Percentiles rank a stretch among this genome's conserved stretches.
phyloP scores from a whole-genome alignment of 139 green algal species.

The Desmodesmus armatus region DNA sequence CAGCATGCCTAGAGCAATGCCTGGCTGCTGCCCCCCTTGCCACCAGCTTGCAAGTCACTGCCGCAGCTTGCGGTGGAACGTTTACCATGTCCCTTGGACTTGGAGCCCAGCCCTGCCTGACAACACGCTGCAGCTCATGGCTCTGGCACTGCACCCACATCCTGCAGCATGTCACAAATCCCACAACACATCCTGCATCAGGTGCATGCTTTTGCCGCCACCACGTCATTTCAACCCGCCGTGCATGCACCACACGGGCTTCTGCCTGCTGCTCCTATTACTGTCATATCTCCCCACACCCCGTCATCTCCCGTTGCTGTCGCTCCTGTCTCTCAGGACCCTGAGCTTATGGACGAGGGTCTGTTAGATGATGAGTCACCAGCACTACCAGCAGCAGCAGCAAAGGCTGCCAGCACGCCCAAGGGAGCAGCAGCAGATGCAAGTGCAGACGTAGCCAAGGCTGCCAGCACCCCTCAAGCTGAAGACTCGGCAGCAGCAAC shows the following conservation, averaged over 20 bases:
- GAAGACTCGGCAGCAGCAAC: too few species aligned
- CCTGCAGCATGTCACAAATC: not conserved
- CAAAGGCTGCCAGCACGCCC: not conserved
- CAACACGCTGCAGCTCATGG: not conserved
- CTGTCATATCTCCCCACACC: too few species aligned
- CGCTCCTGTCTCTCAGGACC: too few species aligned
- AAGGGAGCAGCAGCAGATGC: not conserved
- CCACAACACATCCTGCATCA: not conserved
- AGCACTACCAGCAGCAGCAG: constrained; percentile 3
- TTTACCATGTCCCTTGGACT: not conserved
- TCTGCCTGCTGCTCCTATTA: too few species aligned
- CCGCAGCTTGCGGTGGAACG: too few species aligned
- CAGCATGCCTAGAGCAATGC: not conserved
- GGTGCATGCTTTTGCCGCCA: not conserved
- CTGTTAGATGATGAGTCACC: not conserved
- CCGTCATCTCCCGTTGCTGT: too few species aligned
- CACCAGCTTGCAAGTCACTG: not conserved
- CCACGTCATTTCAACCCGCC: too few species aligned
- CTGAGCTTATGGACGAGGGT: not conserved
- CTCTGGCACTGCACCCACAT: not conserved
- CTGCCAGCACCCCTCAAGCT: too few species aligned
- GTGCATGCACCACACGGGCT: too few species aligned
- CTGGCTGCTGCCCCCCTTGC: not conserved
- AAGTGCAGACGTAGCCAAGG: not conserved
- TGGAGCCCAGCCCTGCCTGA: too few species aligned